Conservation (phyloP, 2,329 filamentous ascomycete genomes). For the Plenodomus biglobosus region DNA sequence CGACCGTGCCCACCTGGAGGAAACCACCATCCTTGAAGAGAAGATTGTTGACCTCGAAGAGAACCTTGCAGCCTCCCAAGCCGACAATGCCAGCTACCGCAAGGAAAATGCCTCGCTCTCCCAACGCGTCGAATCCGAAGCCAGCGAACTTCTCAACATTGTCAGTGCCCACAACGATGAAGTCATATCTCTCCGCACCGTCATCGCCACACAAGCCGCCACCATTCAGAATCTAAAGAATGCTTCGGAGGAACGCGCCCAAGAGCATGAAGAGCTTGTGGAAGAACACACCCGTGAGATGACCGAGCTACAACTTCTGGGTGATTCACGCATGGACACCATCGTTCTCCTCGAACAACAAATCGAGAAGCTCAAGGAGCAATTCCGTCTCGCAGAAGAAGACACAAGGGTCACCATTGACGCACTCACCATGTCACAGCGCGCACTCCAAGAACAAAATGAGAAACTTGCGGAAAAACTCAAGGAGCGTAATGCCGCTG, state of each 20-base stretch:
- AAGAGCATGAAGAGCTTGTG: constrained; percentile 30
- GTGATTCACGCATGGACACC: constrained; percentile 35
- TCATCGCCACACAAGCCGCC: constrained; percentile 43
- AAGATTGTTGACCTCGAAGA: constrained; percentile 25
- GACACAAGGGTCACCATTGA: constrained; percentile 38
- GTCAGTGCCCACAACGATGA: constrained; percentile 30
- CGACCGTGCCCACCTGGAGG: constrained; percentile 28
- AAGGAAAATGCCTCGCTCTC: constrained; percentile 34
- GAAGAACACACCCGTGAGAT: constrained; percentile 34
- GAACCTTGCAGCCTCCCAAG: constrained; percentile 19
- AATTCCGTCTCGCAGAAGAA: constrained; percentile 30
- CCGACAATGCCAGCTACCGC: constrained; percentile 29
- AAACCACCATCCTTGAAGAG: constrained; percentile 28
- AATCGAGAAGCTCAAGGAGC: constrained; percentile 37
- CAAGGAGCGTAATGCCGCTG: constrained; percentile 33
- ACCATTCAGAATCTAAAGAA: constrained; percentile 42
- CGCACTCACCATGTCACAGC: constrained; percentile 29
- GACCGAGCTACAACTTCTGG: constrained; percentile 39
- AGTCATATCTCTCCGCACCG: constrained; percentile 39
- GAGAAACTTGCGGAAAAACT: constrained; percentile 30
- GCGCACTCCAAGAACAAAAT: constrained; percentile 33
- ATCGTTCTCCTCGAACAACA: constrained; percentile 37
- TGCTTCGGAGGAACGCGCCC: constrained; percentile 21
- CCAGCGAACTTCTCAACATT: constrained; percentile 35
- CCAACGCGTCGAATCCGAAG: constrained; percentile 32